Conservation (phyloP, 495 filamentous ascomycete species). For the Penicillium cosmopolitanum region DNA sequence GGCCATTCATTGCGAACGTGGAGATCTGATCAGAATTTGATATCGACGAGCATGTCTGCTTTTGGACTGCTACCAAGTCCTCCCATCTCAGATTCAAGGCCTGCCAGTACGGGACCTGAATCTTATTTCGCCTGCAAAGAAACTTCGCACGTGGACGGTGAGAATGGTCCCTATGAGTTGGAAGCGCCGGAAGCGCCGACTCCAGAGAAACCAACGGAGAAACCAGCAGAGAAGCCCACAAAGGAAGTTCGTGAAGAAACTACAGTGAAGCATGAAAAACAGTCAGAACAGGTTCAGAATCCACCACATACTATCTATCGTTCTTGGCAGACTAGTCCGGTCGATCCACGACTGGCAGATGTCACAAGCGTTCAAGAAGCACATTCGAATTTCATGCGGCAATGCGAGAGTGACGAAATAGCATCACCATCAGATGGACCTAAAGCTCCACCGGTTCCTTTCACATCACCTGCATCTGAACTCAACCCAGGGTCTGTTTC, state of each 20-base stretch:
- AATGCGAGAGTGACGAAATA: constrained; percentile 29
- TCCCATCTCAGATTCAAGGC: constrained; percentile 42
- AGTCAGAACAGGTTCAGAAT: background rate
- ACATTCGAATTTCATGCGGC: constrained; percentile 41
- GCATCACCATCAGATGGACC: constrained; percentile 9
- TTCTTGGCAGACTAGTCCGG: constrained; percentile 2
- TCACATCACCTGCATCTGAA: constrained; percentile 13
- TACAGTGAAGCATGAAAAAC: constrained; percentile 1
- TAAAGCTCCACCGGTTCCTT: background rate
- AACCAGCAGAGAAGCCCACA: background rate
- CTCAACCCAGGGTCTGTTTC: constrained; percentile 7
- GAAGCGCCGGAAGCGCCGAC: background rate
- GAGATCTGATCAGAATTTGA: constrained; percentile 48
- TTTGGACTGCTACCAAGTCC: constrained; percentile 50
- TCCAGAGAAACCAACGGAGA: background rate
- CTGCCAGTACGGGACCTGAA: constrained; percentile 33
- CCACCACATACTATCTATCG: constrained; percentile 22
- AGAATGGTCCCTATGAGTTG: background rate
- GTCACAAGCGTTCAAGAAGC: constrained; percentile 45
- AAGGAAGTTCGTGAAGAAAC: background rate
- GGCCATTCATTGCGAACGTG: constrained; percentile 43
- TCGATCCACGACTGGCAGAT: constrained; percentile 15
- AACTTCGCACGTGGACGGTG: constrained; percentile 7
- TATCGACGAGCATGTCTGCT: constrained; percentile 34
- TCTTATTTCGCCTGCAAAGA: constrained; percentile 38